These are phyloP conservation scores for Mycena vulgaris DNA, from an alignment of 768 basidiomycete species.

Conservation along the genomic window DNA sequence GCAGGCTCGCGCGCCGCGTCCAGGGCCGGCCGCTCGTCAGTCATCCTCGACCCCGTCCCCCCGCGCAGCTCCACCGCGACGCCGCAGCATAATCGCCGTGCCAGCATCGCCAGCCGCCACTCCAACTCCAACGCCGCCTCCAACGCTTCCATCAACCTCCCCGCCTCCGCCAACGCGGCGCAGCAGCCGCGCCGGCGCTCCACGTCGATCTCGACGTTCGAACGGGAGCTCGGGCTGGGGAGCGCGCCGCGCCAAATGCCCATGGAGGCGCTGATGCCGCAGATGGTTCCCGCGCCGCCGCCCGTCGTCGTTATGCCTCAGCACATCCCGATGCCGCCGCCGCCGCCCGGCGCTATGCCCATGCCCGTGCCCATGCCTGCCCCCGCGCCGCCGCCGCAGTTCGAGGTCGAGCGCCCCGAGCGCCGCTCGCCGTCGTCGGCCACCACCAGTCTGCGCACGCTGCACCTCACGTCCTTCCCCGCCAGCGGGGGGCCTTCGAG, in stretches of 20 bases:
- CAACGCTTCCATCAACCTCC: not conserved
- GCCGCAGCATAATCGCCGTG: not conserved
- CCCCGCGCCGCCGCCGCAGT: conserved; percentile 5
- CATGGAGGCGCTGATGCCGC: conserved; percentile 6
- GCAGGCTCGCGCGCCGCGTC: not conserved
- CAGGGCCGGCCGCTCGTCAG: not conserved
- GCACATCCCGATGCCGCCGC: conserved; percentile 30
- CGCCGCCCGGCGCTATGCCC: conserved; percentile 3
- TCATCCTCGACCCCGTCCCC: not conserved
- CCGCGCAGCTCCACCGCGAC: not conserved
- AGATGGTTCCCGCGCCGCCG: not conserved
- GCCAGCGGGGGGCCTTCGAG: not conserved
- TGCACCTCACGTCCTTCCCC: conserved; percentile 32
- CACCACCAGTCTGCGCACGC: conserved; percentile 16
- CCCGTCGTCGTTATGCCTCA: conserved; percentile 2
- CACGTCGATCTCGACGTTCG: not conserved
- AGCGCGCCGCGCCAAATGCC: not conserved
- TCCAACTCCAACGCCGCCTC: not conserved
- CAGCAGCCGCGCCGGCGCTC: conserved; percentile 3
- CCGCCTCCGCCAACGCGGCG: not conserved
- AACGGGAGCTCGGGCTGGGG: not conserved
- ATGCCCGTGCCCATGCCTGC: not conserved
- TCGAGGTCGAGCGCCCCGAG: conserved; percentile 25
- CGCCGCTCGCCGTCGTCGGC: conserved; percentile 20
- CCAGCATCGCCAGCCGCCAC: not conserved